Evolutionary conservation across 768 basidiomycete genomes (phyloP).

Genomic region (Leccinum disarticulatum): DNA sequence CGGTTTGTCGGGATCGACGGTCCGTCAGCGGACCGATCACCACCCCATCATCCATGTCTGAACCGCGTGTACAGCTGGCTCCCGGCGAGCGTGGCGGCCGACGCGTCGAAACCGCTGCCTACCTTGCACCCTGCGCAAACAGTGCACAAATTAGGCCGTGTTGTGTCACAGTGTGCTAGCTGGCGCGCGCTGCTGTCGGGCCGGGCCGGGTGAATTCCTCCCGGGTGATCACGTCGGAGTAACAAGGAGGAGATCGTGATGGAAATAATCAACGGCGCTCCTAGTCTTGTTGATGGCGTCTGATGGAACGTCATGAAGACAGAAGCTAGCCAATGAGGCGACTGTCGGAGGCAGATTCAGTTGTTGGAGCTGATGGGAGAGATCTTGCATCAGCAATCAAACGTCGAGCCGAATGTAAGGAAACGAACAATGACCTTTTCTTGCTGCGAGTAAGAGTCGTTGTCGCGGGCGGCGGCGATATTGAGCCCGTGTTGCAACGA

Average conservation of each 20-base stretch:
- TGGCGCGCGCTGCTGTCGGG: conserved; percentile 46
- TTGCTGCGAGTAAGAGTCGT: conserved; percentile 97
- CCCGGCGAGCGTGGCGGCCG: conserved; percentile 60
- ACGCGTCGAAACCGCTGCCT: conserved; percentile 96
- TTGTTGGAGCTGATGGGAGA: conserved; percentile 53
- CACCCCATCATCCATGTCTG: too few relatives aligned
- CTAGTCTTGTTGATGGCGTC: conserved; percentile 96
- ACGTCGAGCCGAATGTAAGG: not conserved
- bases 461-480: conserved; percentile 86
- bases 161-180: conserved; percentile 92
- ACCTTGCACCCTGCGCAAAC: conserved; percentile 97
- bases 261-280: conserved; percentile 93
- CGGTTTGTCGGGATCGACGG: conserved; percentile 11
- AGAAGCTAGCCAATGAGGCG: conserved; percentile 63
- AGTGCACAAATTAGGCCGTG: conserved; percentile 91
- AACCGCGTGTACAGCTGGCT: too few relatives aligned
- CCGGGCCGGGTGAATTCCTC: conserved; percentile 44
- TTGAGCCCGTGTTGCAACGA: conserved; percentile 58
- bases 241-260: conserved; percentile 78
- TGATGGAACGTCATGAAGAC: conserved; percentile 56
- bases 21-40: conserved; percentile 3
- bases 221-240: conserved; percentile 63
- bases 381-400: conserved; percentile 1
- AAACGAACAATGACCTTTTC: conserved; percentile 55
- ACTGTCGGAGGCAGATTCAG: conserved; percentile 61